phyloP scores from a whole-genome alignment of 768 basidiomycete genomes.

The Lactifluus echinatus region DNA sequence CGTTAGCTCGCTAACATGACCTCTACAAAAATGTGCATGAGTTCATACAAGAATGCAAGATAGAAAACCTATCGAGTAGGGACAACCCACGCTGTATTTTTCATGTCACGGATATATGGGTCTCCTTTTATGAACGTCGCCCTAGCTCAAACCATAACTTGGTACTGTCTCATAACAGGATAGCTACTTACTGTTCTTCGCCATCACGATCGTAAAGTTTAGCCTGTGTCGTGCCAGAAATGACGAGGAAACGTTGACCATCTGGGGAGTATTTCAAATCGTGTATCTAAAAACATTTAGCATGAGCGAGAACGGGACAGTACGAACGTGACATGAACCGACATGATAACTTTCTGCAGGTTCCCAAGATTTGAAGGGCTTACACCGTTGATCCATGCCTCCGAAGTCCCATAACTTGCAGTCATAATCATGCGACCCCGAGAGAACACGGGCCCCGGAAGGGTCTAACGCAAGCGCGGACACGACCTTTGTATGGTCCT shows the following conservation, averaged over 20 bases:
- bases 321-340: conserved; percentile 24
- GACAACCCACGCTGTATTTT: conserved; percentile 79
- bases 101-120: conserved; percentile 97
- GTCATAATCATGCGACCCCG: conserved; percentile 96
- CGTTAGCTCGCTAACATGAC: conserved; percentile 88
- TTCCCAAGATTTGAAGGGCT: conserved; percentile 96
- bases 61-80: not conserved
- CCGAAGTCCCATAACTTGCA: conserved; percentile 99
- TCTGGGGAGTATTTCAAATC: conserved; percentile 86
- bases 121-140: conserved; percentile 88
- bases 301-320: conserved; percentile 5
- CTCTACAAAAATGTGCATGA: conserved; percentile 40
- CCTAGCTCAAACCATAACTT: conserved; percentile 48
- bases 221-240: conserved; percentile 82
- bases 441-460: conserved; percentile 83
- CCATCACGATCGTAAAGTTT: conserved; percentile 91
- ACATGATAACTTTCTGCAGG: conserved; percentile 91
- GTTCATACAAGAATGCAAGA: not conserved
- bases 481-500: conserved; percentile 94
- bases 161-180: conserved; percentile 23
- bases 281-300: conserved; percentile 53
- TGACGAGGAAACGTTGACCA: conserved; percentile 75
- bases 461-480: conserved; percentile 90
- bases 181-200: conserved; percentile 70
- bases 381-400: conserved; percentile 85